phyloP scores from a whole-genome alignment of 2,329 filamentous ascomycete genomes.

The Sporothrix protearum region DNA sequence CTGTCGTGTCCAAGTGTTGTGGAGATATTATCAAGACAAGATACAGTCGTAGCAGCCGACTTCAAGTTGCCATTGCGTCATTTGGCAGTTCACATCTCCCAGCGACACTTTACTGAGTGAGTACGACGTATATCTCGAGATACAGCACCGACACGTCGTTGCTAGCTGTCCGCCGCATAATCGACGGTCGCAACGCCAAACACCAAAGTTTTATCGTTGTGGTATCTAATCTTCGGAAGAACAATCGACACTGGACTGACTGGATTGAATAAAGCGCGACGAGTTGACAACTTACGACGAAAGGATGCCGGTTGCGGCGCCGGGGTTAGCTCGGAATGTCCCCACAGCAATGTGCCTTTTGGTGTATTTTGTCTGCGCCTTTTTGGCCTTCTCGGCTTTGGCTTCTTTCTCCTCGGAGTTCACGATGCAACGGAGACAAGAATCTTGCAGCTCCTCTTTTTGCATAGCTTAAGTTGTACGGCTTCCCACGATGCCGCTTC shows the following conservation, averaged over 20 bases:
- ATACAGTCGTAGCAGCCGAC: no score
- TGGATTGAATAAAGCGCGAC: neutral
- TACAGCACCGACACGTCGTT: neutral
- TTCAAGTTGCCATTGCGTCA: neutral
- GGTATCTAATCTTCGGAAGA: neutral
- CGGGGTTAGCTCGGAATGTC: conserved; percentile 3
- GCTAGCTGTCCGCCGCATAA: neutral
- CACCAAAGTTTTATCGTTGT: neutral
- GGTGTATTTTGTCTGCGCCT: no score
- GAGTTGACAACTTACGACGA: neutral
- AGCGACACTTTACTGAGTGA: no score
- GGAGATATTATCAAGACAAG: neutral
- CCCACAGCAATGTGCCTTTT: neutral
- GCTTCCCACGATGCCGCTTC: neutral
- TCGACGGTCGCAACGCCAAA: neutral
- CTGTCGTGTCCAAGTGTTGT: neutral
- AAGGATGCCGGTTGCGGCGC: conserved; percentile 5
- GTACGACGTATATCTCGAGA: no score
- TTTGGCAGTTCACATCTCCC: neutral
- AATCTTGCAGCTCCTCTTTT: neutral
- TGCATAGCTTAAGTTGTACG: neutral
- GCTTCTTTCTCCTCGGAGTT: neutral
- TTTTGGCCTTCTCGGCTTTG: neutral
- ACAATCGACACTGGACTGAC: neutral
- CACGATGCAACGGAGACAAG: neutral